Evolutionary conservation across 2,329 filamentous ascomycete species (phyloP).

Genomic region (Calonectria crousiana): DNA sequence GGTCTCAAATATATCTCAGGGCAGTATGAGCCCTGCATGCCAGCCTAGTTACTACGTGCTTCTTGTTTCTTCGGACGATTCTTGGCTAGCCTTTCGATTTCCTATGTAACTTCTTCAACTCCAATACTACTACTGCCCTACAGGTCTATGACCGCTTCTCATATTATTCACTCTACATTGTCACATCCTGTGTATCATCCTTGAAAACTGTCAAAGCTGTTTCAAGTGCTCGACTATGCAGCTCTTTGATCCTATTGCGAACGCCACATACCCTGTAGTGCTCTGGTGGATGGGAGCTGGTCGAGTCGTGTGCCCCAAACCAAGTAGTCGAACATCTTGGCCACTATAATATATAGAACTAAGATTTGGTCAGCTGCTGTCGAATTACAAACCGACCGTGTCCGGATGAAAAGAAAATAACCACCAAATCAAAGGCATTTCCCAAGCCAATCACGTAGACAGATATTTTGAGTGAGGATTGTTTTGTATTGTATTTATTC

Average conservation of each 20-base stretch:
- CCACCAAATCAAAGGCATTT: not conserved
- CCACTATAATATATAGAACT: not conserved
- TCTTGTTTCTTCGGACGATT: no score
- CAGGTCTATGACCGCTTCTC: not conserved
- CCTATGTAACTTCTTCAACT: not conserved
- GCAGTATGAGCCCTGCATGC: no score
- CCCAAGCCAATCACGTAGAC: no score
- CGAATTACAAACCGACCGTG: not conserved
- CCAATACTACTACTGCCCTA: not conserved
- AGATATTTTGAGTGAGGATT: not conserved
- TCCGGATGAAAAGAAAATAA: not conserved
- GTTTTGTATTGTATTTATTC: slow-evolving; percentile 3
- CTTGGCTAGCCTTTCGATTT: no score
- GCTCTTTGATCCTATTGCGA: not conserved
- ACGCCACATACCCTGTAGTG: not conserved
- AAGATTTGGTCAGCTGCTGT: not conserved
- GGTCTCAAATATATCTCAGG: no score
- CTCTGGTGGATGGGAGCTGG: not conserved
- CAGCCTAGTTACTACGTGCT: no score
- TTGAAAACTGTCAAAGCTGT: not conserved
- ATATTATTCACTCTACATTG: not conserved
- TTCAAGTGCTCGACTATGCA: not conserved
- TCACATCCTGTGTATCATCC: no score
- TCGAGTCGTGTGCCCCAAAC: not conserved
- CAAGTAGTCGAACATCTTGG: not conserved